Evolutionary conservation across 345 rosid species (phyloP), one percentile per base, ranked within the genome.

Genomic region (Salix suchowensis): DNA sequence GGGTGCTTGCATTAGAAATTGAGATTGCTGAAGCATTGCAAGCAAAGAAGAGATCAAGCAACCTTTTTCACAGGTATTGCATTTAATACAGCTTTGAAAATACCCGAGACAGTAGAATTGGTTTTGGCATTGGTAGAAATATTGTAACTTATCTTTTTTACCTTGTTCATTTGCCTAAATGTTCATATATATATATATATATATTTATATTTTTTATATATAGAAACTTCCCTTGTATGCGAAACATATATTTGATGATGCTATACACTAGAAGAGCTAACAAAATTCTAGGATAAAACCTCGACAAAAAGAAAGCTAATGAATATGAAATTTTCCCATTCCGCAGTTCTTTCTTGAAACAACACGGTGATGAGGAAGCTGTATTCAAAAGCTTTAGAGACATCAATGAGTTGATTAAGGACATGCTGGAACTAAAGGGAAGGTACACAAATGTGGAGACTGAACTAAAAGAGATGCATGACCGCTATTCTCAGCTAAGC

Each of bases 391-490:
- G 98, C 85, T 96, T 96, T 76, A 93, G 89, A 81, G 97, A 96
- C 87, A 93, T 93, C 83, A 95, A 95, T 70, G 90, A 90, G 71
- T 86, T 93, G 76, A 93, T 95, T 37, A 91, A 89, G 74, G 96
- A 91, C 78, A 91, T 88, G 93, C 80, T 95, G 80, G 91, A 90
- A 79, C 36, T 90, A 16, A 96, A 92, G 88, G 96, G 86, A 21
- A 90, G 90, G 86, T 87, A 91, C 67, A 74, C 85, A 18, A 67
- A 88, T 5, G 86, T 93, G 11, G 96, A 93, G 86, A 86, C 87
- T 18, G 97, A 96, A 82, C 93, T 96, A 26, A 89, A 81, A 82
- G 99, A 96, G 72, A 96, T 96, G 97, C 99, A 93, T 24, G 91
- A 90, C 44, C 92, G 98, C 50, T 93, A 93, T 85, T 96, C 98